Evolutionary conservation across 1,139 yeast species (phyloP).

Genomic region (Eremothecium gossypii): DNA sequence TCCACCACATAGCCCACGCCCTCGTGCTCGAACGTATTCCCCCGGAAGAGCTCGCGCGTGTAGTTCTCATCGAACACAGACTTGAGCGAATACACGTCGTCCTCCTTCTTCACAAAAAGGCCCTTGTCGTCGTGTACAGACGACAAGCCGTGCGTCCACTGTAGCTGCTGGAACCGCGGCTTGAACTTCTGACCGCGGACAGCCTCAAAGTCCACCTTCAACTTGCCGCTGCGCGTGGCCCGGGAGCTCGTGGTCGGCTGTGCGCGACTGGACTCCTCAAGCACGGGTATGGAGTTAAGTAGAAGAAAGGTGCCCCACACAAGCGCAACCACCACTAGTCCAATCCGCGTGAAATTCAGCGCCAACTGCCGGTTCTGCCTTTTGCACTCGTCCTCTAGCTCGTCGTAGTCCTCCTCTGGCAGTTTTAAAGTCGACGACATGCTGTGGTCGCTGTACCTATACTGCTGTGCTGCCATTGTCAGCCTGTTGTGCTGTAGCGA

Average conservation of each 20-base stretch:
- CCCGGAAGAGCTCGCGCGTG: constrained; percentile 40
- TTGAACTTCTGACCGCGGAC: constrained; percentile 43
- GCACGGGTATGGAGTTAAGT: constrained; percentile 9
- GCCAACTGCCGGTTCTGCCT: not conserved
- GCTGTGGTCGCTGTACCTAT: not conserved
- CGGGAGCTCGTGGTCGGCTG: no score
- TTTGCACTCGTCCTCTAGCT: constrained; percentile 1
- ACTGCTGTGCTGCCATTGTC: no score
- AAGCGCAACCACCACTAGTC: constrained; percentile 15
- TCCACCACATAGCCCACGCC: constrained; percentile 41
- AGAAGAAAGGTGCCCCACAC: constrained; percentile 23
- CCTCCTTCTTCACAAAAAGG: constrained; percentile 27
- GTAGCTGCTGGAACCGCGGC: constrained; percentile 44
- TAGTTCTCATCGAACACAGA: constrained; percentile 38
- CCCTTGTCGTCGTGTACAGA: constrained; percentile 29
- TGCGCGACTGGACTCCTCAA: not conserved
- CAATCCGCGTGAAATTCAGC: constrained; percentile 9
- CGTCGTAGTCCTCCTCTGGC: constrained; percentile 3
- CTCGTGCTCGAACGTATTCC: constrained; percentile 36
- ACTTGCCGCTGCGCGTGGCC: constrained; percentile 16
- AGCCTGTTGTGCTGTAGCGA: no score
- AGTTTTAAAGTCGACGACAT: not conserved
- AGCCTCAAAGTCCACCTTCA: constrained; percentile 31
- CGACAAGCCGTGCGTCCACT: constrained; percentile 55
- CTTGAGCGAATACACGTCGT: constrained; percentile 27